Conservation (phyloP, 2,329 filamentous ascomycete genomes). For the Paecilomyces sp. region DNA sequence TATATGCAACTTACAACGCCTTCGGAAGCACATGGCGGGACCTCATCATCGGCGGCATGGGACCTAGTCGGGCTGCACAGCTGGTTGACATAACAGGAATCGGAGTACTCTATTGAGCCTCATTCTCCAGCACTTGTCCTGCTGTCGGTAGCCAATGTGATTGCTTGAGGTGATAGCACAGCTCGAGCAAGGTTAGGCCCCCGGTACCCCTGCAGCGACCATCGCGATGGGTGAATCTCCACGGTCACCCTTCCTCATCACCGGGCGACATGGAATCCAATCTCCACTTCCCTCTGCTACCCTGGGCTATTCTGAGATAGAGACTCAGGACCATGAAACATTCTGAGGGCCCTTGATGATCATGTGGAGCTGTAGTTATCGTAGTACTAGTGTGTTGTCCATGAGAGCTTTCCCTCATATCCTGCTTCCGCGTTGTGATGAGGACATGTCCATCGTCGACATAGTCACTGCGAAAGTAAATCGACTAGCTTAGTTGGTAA, state of each 20-base stretch:
- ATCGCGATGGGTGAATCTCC: neutral
- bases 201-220: neutral
- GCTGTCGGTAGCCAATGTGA: neutral
- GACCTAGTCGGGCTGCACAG: neutral
- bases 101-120: neutral
- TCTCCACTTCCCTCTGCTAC: neutral
- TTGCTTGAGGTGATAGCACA: neutral
- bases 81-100: neutral
- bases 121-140: neutral
- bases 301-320: neutral
- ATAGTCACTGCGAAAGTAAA: neutral
- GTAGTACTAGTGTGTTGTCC: neutral
- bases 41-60: neutral
- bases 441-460: neutral
- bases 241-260: neutral
- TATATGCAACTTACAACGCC: neutral
- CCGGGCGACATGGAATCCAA: neutral
- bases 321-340: neutral
- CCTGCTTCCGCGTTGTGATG: neutral
- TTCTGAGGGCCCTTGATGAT: neutral
- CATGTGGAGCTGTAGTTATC: neutral
- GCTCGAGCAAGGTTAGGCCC: neutral
- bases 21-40: neutral
- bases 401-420: neutral
- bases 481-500: neutral